phyloP scores from a whole-genome alignment of 2,329 filamentous ascomycete genomes.

The Ophiosphaerella herpotricha region DNA sequence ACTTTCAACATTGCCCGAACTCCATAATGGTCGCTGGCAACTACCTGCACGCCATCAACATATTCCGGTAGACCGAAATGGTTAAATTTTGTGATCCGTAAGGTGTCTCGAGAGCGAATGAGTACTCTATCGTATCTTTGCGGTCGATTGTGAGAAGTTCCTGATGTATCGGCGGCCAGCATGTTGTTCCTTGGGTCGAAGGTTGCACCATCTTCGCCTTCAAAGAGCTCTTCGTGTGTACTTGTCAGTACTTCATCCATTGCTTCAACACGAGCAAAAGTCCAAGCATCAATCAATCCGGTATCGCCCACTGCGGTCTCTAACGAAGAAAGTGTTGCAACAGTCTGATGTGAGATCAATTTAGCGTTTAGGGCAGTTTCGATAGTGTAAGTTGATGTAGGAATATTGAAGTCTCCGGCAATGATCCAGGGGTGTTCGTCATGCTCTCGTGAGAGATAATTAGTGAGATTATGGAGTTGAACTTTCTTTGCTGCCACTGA shows the following conservation, averaged over 20 bases:
- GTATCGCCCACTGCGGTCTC: constrained; percentile 53
- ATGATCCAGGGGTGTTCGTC: constrained; percentile 58
- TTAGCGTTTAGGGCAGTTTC: constrained; percentile 57
- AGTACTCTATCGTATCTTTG: constrained; percentile 70
- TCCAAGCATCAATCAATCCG: constrained; percentile 60
- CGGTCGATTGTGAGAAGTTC: constrained; percentile 63
- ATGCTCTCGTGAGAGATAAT: constrained; percentile 52
- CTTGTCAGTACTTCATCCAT: constrained; percentile 45
- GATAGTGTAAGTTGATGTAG: constrained; percentile 63
- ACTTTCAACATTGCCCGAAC: constrained; percentile 45
- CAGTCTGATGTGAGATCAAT: constrained; percentile 58
- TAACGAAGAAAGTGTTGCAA: constrained; percentile 50
- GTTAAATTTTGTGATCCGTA: constrained; percentile 57
- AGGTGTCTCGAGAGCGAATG: constrained; percentile 50
- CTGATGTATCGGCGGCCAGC: constrained; percentile 59
- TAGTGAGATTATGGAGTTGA: constrained; percentile 59
- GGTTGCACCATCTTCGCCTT: constrained; percentile 68
- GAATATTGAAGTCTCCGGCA: constrained; percentile 68
- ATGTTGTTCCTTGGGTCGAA: constrained; percentile 65
- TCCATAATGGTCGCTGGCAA: constrained; percentile 60
- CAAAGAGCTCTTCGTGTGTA: constrained; percentile 46
- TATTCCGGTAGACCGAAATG: constrained; percentile 58
- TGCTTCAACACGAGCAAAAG: constrained; percentile 51
- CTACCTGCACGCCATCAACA: constrained; percentile 13
- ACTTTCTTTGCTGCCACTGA: constrained; percentile 61